Evolutionary conservation across 2,329 filamentous ascomycete species (phyloP).

Genomic region (Cryphonectria parasitica): DNA sequence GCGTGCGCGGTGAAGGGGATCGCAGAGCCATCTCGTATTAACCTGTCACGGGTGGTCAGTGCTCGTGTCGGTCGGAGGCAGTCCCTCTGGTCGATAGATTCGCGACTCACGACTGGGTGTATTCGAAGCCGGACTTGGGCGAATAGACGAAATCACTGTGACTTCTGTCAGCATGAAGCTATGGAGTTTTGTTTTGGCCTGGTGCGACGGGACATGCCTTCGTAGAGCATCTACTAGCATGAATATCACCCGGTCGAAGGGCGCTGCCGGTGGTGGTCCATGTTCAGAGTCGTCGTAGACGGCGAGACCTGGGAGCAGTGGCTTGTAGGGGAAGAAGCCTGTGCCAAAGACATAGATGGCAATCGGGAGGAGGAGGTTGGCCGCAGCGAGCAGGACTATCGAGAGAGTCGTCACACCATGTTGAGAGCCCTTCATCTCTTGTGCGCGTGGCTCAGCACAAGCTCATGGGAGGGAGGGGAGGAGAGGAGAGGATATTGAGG

Average conservation of each 20-base stretch:
- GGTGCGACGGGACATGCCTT: conserved; percentile 58
- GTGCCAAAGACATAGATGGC: conserved; percentile 79
- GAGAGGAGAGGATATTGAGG: conserved; percentile 7
- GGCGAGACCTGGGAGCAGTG: conserved; percentile 84
- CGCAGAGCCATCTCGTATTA: conserved; percentile 82
- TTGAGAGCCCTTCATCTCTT: conserved; percentile 36
- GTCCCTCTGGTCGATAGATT: neutral
- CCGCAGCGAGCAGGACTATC: conserved; percentile 58
- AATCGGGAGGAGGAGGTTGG: conserved; percentile 78
- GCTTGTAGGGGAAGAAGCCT: conserved; percentile 98
- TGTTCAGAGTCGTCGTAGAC: conserved; percentile 61
- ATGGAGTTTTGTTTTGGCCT: neutral
- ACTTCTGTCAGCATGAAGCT: conserved; percentile 26
- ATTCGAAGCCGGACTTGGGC: conserved; percentile 77
- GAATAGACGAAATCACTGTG: conserved; percentile 90
- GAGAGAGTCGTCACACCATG: conserved; percentile 37
- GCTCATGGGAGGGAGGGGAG: neutral
- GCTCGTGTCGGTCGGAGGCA: conserved; percentile 2
- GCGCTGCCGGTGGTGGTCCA: conserved; percentile 62
- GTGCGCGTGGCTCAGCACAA: conserved; percentile 14
- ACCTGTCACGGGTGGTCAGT: conserved; percentile 49
- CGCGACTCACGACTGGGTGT: conserved; percentile 79
- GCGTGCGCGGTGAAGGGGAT: conserved; percentile 95
- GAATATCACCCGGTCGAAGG: conserved; percentile 89
- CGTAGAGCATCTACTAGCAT: conserved; percentile 97